These are phyloP conservation scores for Euphorbia pulcherrima DNA, from an alignment of 345 rosid species.

Conservation along the genomic window DNA sequence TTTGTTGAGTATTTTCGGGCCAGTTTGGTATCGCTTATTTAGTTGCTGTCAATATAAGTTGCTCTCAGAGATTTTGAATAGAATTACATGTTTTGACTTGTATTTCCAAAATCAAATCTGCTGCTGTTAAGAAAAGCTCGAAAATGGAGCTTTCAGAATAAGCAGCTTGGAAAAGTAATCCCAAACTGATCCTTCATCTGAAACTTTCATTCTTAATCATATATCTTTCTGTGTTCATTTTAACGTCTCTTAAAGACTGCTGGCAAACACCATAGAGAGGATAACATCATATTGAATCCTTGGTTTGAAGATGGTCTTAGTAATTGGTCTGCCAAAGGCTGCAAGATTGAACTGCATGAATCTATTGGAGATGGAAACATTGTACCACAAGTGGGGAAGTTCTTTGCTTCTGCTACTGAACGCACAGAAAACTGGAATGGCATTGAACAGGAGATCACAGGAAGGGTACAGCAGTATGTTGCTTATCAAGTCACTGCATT, in stretches of 20 bases:
- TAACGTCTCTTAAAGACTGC: slow-evolving; percentile 8
- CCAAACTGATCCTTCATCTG: background rate
- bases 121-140: too few relatives aligned
- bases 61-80: too few relatives aligned
- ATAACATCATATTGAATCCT: slow-evolving; percentile 61
- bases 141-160: too few relatives aligned
- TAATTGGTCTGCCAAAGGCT: slow-evolving; percentile 90
- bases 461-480: slow-evolving; percentile 57
- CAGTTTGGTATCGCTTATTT: too few relatives aligned
- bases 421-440: slow-evolving; percentile 84
- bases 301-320: slow-evolving; percentile 69
- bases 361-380: slow-evolving; percentile 68
- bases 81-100: too few relatives aligned
- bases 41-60: too few relatives aligned
- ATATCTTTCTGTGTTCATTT: background rate
- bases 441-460: slow-evolving; percentile 77
- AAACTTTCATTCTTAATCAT: background rate
- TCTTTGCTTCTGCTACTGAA: slow-evolving; percentile 65
- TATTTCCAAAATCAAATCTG: too few relatives aligned
- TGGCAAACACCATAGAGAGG: slow-evolving; percentile 18
- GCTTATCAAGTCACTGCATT: slow-evolving; percentile 63
- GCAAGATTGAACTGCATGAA: slow-evolving; percentile 63
- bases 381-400: slow-evolving; percentile 56
- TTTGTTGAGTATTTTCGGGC: too few relatives aligned
- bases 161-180: too few relatives aligned